phyloP scores from a whole-genome alignment of 352 stramenopile genomes.

The Globisporangium polare region DNA sequence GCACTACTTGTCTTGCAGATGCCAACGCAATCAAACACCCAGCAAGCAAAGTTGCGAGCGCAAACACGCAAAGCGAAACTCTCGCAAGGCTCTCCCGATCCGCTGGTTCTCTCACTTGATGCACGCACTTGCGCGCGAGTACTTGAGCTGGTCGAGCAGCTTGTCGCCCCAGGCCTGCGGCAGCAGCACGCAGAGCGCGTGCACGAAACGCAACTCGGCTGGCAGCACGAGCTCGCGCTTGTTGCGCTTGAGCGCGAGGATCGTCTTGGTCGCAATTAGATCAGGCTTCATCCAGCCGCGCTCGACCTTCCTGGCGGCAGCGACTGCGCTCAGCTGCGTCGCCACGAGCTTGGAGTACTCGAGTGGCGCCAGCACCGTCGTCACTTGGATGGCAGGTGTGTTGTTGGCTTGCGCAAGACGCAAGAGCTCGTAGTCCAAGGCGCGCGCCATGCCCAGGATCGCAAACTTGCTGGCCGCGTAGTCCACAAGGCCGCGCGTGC shows the following conservation, averaged over 20 bases:
- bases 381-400: constrained; percentile 7
- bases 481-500: constrained; percentile 8
- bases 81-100: too few species aligned
- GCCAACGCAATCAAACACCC: too few species aligned
- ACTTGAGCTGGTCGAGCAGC: constrained; percentile 17
- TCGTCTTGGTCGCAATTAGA: constrained; percentile 8
- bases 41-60: too few species aligned
- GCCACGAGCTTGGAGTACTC: constrained; percentile 8
- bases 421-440: constrained; percentile 12
- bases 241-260: constrained; percentile 15
- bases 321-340: neutral
- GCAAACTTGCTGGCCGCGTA: constrained; percentile 18
- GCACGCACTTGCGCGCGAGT: constrained; percentile 4
- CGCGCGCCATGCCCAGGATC: constrained; percentile 11
- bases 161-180: constrained; percentile 18
- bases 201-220: constrained; percentile 5
- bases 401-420: neutral
- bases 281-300: constrained; percentile 16
- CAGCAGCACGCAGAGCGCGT: constrained; percentile 7
- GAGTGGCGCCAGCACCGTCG: constrained; percentile 11
- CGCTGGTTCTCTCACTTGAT: too few species aligned
- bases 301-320: neutral
- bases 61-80: too few species aligned
- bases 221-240: constrained; percentile 17
- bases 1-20: too few species aligned